Evolutionary conservation across 306 rosid genomes (phyloP).

Genomic region (Casuarina equisetifolia): DNA sequence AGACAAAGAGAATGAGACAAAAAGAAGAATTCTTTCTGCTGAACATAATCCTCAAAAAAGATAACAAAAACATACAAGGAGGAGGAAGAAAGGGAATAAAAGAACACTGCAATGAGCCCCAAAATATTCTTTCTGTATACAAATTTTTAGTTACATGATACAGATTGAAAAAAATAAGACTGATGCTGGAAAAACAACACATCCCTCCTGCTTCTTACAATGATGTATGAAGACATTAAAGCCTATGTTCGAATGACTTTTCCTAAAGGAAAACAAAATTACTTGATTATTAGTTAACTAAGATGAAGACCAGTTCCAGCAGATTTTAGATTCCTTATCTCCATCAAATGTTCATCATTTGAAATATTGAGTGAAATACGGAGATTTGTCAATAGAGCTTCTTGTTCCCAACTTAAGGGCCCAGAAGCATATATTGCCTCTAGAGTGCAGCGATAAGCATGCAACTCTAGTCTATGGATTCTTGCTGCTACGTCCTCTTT

Average conservation of each 20-base stretch:
- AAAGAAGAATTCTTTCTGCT: too few relatives aligned
- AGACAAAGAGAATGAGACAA: neutral
- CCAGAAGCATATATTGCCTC: slow-evolving; percentile 77
- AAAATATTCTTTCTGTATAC: slow-evolving; percentile 6
- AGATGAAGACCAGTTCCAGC: slow-evolving; percentile 30
- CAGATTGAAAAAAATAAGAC: slow-evolving; percentile 13
- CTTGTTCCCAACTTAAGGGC: slow-evolving; percentile 89
- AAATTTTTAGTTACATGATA: slow-evolving; percentile 16
- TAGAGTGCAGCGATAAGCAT: slow-evolving; percentile 61
- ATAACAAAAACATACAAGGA: neutral
- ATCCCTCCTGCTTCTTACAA: slow-evolving; percentile 28
- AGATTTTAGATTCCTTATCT: slow-evolving; percentile 46
- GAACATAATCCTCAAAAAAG: neutral
- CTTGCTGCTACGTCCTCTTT: slow-evolving; percentile 43
- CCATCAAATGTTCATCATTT: slow-evolving; percentile 82
- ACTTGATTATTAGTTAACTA: slow-evolving; percentile 24
- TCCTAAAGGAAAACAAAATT: neutral
- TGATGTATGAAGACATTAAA: neutral
- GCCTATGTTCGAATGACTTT: slow-evolving; percentile 6
- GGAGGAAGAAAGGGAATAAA: neutral
- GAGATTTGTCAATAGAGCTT: slow-evolving; percentile 76
- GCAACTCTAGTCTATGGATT: slow-evolving; percentile 77
- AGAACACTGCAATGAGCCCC: slow-evolving; percentile 18
- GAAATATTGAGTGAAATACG: slow-evolving; percentile 82
- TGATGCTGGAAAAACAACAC: neutral